Evolutionary conservation across 345 rosid genomes (phyloP), one percentile per base, ranked within the genome.

Genomic region (Salix udensis): DNA sequence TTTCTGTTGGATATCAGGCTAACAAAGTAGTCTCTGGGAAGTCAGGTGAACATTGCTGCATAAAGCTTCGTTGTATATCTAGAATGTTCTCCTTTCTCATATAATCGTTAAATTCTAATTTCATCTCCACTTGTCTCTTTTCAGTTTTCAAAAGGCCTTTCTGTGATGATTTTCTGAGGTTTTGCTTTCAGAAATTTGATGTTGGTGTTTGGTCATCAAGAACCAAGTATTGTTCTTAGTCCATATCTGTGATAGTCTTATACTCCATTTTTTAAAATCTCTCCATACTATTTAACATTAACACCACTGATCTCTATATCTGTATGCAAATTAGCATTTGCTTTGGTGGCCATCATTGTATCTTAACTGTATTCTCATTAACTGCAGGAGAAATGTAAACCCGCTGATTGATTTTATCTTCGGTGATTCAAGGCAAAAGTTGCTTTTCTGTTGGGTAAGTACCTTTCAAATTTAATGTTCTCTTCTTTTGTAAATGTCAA

Each of bases 151-250:
- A 64, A 44, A 81, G 81, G 81, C 84, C 84, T 1, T 77, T 73
- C 68, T 81, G 81, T 26, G 75, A 74, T 65, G 81, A 81, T 36
- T 81, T 81, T 70, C 61, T 81, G 11, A 61, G 65, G 65, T 81
- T 81, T 74, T 81, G 84, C 78, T 70, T 77, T 26, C 55, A 81
- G 76, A 77, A 77, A 52, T 81, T 81, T 65, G 65, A 81, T 50
- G 84, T 81, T 65, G 81, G 84, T 4, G 69, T 81, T 69, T 81
- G 84, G 84, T 81, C 84, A 2, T 81, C 84, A 31, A 77, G 81
- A 65, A 31, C 37, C 67, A 74, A 15, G 84, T 81, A 74, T 37
- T 40, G 26, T n/a, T 66, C 76, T 70, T 31, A 10, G 58, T 60
- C 0, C 24, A 48, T 52, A 19, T 7, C 58, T 52, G 9, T 52